Evolutionary conservation across 1,284 basidiomycete species (phyloP), one percentile per base, ranked within the genome.

Genomic region (Schizophyllum commune): DNA sequence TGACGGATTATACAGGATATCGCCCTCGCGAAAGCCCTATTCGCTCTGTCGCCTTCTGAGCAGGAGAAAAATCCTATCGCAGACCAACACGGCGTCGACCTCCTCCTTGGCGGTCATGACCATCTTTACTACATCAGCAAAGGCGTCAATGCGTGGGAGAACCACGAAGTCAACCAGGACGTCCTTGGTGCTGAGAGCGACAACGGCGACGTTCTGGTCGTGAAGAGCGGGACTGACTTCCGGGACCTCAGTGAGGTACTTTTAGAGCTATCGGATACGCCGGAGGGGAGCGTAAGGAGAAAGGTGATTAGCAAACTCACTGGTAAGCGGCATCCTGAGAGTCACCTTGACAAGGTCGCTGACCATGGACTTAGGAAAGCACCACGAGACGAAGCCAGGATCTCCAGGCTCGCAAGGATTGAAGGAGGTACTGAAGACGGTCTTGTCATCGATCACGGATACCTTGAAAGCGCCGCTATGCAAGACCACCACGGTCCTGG

Each of bases 191-290:
- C 87, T 1, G 88, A 92, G 68, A 79, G 78, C 15, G 94, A 96
- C 70, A 68, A 83, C 1, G 90, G 89, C 19, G 85, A 91, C 53
- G 73, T 88, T 63, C 79, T 88, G 34, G 79, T 92, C 15, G 74
- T 95, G 66, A 97, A 97, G 73, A 93, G 90, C 65, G 94, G 94
- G 5, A 92, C 90, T 5, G 94, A 97, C 73, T 97, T 97, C 72
- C 83, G 91, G 34, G 93, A 96, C 65, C 75, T 96, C 27, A 92
- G 91, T 58, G 88, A 91, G 63, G 76, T 94, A 53, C 77, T 73
- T 0, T 73, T 96, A 19, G 83, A 85, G 61, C 75, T 96, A 2
- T 77, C 79, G 39, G 76, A 84, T 57, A 81, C 86, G 1, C 82
- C 86, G 0, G 71, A 77, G 39, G 85, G 85, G 1, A 87, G 85